Conservation (phyloP, 192 early-diverging fungal species). For the Powellomyces hirtus region DNA sequence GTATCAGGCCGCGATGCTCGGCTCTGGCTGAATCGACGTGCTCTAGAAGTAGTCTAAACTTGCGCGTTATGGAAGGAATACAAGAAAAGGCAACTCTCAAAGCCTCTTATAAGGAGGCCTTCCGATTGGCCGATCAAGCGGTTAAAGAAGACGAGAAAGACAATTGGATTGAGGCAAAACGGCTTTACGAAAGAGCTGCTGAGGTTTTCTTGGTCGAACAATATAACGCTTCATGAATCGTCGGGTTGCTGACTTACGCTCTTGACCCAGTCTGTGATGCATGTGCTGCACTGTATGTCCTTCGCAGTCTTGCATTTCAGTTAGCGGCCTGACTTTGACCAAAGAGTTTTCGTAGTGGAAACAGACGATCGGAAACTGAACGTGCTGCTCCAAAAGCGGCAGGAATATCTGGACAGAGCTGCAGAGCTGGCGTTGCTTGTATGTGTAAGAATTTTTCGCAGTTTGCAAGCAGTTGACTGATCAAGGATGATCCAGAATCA, state of each 20-base stretch:
- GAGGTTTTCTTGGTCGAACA: background rate
- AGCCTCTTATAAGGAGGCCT: background rate
- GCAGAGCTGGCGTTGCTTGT: background rate
- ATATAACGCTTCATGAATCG: background rate
- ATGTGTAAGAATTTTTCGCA: background rate
- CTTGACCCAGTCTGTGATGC: background rate
- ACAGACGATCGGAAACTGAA: background rate
- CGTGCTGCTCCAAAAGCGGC: background rate
- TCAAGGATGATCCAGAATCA: background rate
- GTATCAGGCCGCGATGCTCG: too few relatives aligned
- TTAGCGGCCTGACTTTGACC: background rate
- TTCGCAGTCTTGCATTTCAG: background rate
- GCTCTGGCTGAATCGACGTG: too few relatives aligned
- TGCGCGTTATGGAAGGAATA: too few relatives aligned
- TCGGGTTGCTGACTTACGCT: background rate
- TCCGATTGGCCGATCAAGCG: background rate
- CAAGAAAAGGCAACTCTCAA: background rate
- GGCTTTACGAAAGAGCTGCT: background rate
- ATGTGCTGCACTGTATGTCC: background rate
- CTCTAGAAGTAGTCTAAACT: too few relatives aligned
- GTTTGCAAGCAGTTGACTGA: background rate
- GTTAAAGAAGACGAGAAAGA: background rate
- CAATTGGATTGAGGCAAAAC: background rate
- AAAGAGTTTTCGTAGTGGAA: background rate
- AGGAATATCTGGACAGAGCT: slow-evolving; percentile 9